Percentiles rank a stretch among this genome's conserved stretches.
phyloP scores from a whole-genome alignment of 2,329 filamentous ascomycete genomes.

The Westerdykella aurantiaca region DNA sequence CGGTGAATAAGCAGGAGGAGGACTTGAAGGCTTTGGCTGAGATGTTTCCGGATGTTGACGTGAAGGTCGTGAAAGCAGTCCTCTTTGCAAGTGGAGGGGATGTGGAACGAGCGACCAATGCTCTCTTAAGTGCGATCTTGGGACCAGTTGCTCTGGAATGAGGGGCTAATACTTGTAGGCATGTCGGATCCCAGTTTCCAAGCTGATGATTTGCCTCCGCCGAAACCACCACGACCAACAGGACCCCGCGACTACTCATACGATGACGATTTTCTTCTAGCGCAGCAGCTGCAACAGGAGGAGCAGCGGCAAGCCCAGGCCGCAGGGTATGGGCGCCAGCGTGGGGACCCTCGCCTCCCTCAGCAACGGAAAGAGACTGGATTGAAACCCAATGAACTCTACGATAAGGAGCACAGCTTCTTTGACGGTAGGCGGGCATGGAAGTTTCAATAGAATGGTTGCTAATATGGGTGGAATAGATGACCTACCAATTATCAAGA shows the following conservation, averaged over 20 bases:
- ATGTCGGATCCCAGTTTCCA: slow-evolving; percentile 52
- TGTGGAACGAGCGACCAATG: slow-evolving; percentile 93
- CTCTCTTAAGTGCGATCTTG: slow-evolving; percentile 63
- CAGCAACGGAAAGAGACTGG: slow-evolving; percentile 49
- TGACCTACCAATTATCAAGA: slow-evolving; percentile 85
- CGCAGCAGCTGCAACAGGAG: slow-evolving; percentile 66
- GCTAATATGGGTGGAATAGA: slow-evolving; percentile 48
- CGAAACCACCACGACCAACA: slow-evolving; percentile 71
- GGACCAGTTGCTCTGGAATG: slow-evolving; percentile 2
- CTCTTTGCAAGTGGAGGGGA: slow-evolving; percentile 77
- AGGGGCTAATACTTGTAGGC: slow-evolving; percentile 29
- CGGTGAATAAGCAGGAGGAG: slow-evolving; percentile 73
- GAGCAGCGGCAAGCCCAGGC: slow-evolving; percentile 64
- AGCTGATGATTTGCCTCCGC: slow-evolving; percentile 55
- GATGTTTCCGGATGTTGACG: slow-evolving; percentile 83
- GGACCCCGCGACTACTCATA: slow-evolving; percentile 30
- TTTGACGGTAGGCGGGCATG: slow-evolving; percentile 58
- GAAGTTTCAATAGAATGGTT: not conserved
- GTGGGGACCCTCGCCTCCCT: slow-evolving; percentile 37
- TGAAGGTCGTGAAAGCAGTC: slow-evolving; percentile 77
- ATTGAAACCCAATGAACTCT: slow-evolving; percentile 51
- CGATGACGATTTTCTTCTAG: not conserved
- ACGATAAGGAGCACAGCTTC: slow-evolving; percentile 73
- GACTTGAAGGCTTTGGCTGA: slow-evolving; percentile 85
- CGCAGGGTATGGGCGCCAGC: slow-evolving; percentile 22